These are phyloP conservation scores for Pythium chondricola DNA, from an alignment of 352 stramenopile genomes.

Conservation along the genomic window DNA sequence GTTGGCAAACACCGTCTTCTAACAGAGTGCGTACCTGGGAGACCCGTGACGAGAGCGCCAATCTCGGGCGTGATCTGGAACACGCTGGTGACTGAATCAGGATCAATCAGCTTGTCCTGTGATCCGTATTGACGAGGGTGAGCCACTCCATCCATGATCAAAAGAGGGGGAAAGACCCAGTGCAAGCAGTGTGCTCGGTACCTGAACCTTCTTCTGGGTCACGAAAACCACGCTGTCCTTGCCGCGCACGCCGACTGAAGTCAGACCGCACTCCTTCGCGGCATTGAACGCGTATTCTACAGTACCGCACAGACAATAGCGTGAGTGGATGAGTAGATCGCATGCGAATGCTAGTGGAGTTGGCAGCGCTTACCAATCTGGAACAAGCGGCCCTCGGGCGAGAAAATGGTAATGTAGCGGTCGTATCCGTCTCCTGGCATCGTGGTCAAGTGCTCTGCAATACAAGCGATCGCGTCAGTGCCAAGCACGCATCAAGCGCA, in stretches of 20 bases:
- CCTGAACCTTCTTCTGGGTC: conserved; percentile 98
- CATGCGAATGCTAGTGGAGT: too few species aligned
- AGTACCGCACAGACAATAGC: neutral
- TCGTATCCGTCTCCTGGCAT: conserved; percentile 89
- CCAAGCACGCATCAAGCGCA: too few species aligned
- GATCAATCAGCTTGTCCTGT: conserved; percentile 93
- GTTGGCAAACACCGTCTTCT: too few species aligned
- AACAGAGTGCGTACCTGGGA: conserved; percentile 45
- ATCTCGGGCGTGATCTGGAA: conserved; percentile 96
- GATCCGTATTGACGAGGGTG: neutral
- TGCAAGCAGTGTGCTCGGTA: conserved; percentile 17
- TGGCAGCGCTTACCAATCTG: conserved; percentile 94
- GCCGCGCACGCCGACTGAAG: conserved; percentile 94
- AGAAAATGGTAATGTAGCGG: conserved; percentile 98
- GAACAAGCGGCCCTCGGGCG: conserved; percentile 96
- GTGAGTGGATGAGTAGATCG: neutral
- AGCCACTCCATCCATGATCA: too few species aligned
- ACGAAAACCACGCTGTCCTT: conserved; percentile 93
- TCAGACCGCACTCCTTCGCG: conserved; percentile 91
- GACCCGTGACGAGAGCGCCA: conserved; percentile 93
- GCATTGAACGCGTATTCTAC: conserved; percentile 98
- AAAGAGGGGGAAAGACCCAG: too few species aligned
- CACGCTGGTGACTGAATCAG: conserved; percentile 93
- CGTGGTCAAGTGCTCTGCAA: conserved; percentile 16
- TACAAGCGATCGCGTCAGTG: too few species aligned